These are phyloP conservation scores for Clavariopsis aquatica DNA, from an alignment of 495 filamentous ascomycete genomes.

Conservation along the genomic window DNA sequence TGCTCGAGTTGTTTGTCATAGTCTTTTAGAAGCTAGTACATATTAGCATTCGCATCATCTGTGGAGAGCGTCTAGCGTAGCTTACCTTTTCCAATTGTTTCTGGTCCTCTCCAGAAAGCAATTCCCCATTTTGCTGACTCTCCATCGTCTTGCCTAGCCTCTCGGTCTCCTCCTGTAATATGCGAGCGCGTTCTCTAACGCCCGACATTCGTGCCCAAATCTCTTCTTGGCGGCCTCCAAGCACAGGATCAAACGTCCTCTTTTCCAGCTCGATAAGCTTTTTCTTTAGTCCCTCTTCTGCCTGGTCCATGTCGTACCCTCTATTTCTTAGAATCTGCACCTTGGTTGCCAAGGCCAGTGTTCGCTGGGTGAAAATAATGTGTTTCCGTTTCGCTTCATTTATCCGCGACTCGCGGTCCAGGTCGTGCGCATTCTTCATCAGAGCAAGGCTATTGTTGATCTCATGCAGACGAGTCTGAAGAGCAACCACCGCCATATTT, in stretches of 20 bases:
- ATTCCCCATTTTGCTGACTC: slow-evolving; percentile 52
- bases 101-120: slow-evolving; percentile 74
- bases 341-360: slow-evolving; percentile 80
- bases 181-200: slow-evolving; percentile 75
- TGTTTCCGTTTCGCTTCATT: slow-evolving; percentile 81
- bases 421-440: slow-evolving; percentile 77
- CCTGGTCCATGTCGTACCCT: slow-evolving; percentile 86
- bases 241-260: slow-evolving; percentile 75
- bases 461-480: slow-evolving; percentile 81
- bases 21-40: slow-evolving; percentile 75
- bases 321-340: slow-evolving; percentile 88
- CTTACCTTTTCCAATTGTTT: slow-evolving; percentile 83
- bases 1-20: slow-evolving; percentile 86
- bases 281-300: slow-evolving; percentile 88
- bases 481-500: slow-evolving; percentile 66
- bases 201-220: slow-evolving; percentile 94
- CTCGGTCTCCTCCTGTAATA: slow-evolving; percentile 76
- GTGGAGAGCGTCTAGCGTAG: not conserved
- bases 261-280: slow-evolving; percentile 76
- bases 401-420: slow-evolving; percentile 75
- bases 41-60: slow-evolving; percentile 7
- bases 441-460: slow-evolving; percentile 83
- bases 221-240: slow-evolving; percentile 84
- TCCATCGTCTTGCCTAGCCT: slow-evolving; percentile 56
- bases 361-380: slow-evolving; percentile 74